phyloP scores from a whole-genome alignment of 1,284 basidiomycete species.

The Marasmius oreades region DNA sequence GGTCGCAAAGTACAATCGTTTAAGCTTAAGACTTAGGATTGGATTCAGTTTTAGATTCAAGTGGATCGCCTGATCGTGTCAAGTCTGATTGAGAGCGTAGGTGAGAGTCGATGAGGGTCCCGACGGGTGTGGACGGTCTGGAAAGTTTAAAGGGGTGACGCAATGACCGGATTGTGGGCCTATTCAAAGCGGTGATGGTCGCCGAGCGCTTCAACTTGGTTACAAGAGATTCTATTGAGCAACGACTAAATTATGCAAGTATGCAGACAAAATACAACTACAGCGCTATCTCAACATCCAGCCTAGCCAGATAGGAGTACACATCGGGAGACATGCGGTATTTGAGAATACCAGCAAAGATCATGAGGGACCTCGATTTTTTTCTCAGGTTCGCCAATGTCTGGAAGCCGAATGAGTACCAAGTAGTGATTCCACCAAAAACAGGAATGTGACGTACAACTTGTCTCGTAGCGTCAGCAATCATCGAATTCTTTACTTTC shows the following conservation, averaged over 20 bases:
- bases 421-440: background rate
- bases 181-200: too few relatives aligned
- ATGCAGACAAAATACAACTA: slow-evolving; percentile 22
- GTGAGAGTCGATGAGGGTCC: too few relatives aligned
- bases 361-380: slow-evolving; percentile 78
- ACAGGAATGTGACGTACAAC: slow-evolving; percentile 51
- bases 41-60: too few relatives aligned
- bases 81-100: too few relatives aligned
- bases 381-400: slow-evolving; percentile 59
- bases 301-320: slow-evolving; percentile 80
- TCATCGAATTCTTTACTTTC: slow-evolving; percentile 69
- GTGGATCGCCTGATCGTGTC: too few relatives aligned
- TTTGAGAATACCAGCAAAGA: slow-evolving; percentile 85
- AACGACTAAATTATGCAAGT: background rate
- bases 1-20: too few relatives aligned
- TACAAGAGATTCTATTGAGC: too few relatives aligned
- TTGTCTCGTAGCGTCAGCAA: slow-evolving; percentile 70
- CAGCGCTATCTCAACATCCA: slow-evolving; percentile 77
- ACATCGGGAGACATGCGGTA: slow-evolving; percentile 90
- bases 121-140: too few relatives aligned
- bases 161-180: too few relatives aligned
- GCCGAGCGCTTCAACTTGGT: too few relatives aligned
- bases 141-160: too few relatives aligned
- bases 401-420: slow-evolving; percentile 32
- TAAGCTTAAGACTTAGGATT: too few relatives aligned